Evolutionary conservation across 768 basidiomycete genomes (phyloP).

Genomic region (Fibroporia radiculosa): DNA sequence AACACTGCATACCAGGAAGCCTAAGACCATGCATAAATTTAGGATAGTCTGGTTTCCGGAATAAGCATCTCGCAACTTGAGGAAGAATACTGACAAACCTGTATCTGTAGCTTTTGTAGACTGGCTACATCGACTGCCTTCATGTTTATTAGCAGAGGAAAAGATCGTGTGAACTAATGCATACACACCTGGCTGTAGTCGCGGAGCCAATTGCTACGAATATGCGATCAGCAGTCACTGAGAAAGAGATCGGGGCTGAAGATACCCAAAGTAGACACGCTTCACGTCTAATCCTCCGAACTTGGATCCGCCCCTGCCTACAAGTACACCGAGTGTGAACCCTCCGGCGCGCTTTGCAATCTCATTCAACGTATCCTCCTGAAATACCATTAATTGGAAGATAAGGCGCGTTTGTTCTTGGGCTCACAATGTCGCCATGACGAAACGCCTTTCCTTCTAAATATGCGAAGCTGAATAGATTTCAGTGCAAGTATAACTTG

Average conservation of each 20-base stretch:
- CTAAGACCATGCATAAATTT: conserved; percentile 84
- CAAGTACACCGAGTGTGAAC: conserved; percentile 49
- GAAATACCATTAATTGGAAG: conserved; percentile 19
- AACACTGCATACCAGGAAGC: conserved; percentile 61
- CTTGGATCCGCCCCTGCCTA: conserved; percentile 51
- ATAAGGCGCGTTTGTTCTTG: conserved; percentile 6
- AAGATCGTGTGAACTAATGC: too few species aligned
- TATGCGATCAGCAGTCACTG: neutral
- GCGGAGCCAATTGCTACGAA: conserved; percentile 70
- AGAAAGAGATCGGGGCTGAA: neutral
- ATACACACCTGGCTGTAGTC: conserved; percentile 69
- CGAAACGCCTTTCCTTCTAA: conserved; percentile 81
- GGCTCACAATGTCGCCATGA: conserved; percentile 76
- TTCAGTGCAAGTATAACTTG: neutral
- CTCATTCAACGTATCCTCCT: conserved; percentile 68
- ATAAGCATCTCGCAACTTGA: too few species aligned
- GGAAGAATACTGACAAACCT: conserved; percentile 38
- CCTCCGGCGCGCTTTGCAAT: conserved; percentile 51
- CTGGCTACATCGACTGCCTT: conserved; percentile 79
- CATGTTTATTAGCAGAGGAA: neutral
- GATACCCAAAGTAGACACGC: conserved; percentile 71
- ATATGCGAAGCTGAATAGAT: conserved; percentile 55
- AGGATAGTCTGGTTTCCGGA: conserved; percentile 78
- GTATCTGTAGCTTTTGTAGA: conserved; percentile 63
- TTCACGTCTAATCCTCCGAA: conserved; percentile 79